These are phyloP conservation scores for Austroboletus novae-zelandiae DNA, from an alignment of 1,284 basidiomycete species.

Conservation along the genomic window DNA sequence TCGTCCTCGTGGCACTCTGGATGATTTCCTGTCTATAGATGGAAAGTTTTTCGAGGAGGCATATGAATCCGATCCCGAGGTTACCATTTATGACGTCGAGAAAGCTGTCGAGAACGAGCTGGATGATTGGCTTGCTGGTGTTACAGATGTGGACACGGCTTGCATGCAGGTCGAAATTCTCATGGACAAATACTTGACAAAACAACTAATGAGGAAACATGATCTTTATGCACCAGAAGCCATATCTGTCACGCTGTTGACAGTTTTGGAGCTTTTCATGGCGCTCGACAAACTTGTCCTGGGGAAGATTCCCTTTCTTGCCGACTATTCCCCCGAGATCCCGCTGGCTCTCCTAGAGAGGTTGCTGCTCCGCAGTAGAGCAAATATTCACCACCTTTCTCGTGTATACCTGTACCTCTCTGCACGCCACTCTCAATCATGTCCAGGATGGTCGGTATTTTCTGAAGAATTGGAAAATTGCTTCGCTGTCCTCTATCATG, in stretches of 20 bases:
- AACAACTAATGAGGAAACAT: no score
- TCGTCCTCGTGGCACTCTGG: constrained; percentile 4
- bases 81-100: constrained; percentile 16
- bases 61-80: constrained; percentile 4
- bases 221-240: background rate
- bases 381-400: background rate
- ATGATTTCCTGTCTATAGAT: constrained; percentile 10
- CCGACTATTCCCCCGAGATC: background rate
- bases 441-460: background rate
- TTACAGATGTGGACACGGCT: background rate
- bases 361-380: background rate
- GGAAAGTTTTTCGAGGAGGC: constrained; percentile 5
- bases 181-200: background rate
- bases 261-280: background rate
- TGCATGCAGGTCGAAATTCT: background rate
- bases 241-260: background rate
- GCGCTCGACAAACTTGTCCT: background rate
- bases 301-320: background rate
- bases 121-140: background rate
- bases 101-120: background rate
- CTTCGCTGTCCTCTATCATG: constrained; percentile 7
- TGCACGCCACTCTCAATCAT: background rate
- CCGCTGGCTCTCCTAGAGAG: background rate
- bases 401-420: background rate
- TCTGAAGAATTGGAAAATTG: background rate